Evolutionary conservation across 371 early-diverging fungal species (phyloP), one percentile per base, ranked within the genome.

Genomic region (Mortierella sp.): DNA sequence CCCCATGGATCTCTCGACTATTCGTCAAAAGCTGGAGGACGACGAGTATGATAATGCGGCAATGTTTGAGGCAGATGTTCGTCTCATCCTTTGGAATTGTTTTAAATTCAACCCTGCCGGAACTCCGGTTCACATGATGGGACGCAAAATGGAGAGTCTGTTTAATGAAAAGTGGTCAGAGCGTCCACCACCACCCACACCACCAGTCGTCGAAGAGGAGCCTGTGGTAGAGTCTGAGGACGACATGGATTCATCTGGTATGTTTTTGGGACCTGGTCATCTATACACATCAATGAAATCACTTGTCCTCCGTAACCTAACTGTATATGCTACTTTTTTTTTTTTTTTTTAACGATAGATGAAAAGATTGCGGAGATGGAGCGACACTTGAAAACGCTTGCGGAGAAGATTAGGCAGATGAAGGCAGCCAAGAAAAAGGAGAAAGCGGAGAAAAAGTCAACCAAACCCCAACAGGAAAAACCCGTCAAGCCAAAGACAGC

Each of bases 1-100:
- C 58, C 99, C 99, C 4, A 99, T 99, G 99, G 99, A 99, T 83
- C 65, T 99, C 22, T 88, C 93, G 13, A 99, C 99, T 0, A 94
- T 99, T 43, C 89, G 91, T 72, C 88, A 89, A 55, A 97, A 97
- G 83, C 84, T 99, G n/a, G 94, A 95, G 48, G 78, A 84, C 19
- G 93, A 92, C 16, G 87, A 88, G 38, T 99, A 99, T 83, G 72
- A 83, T 0, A 86, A 85, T 15, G 87, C 94, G 0, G 89, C 88
- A 8, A 94, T 93, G 50, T 98, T 98, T 72, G 94, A 94, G 69
- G 86, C 87, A 0, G 99, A 99, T 77, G 86, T 96, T 43, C 92
- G 94, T 10, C 87, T 96, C 15, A 95, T 98, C 88, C 91, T 99
- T 76, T 86, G 88, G 53, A 99, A 99, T 86, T 99, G 99, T 85